Evolutionary conservation across 306 rosid species (phyloP), one percentile per base, ranked within the genome.

Genomic region (Mimosa bimucronata): DNA sequence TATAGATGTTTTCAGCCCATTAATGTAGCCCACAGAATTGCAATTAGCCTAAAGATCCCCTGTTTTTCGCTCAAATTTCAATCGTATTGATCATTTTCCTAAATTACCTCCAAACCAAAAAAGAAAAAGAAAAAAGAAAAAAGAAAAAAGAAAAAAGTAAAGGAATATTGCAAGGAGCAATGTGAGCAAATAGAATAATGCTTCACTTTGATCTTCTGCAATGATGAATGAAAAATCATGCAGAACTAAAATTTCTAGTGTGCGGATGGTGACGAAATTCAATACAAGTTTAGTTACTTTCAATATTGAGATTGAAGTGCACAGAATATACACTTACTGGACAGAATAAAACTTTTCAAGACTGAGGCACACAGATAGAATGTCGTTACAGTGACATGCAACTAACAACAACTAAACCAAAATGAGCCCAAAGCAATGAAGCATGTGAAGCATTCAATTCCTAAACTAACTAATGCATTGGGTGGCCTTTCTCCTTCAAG

Each of bases 301-400:
- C 40, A 37, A 14, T 23, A 42, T 26, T 44, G 21, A 7, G n/a
- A 41, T 30, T 21, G 26, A 57, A 41, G 68, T 34, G 31, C 30
- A 50, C 40, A 18, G 75, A 73, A 76, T 3, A 81, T 57, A 76
- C 3, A 11, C 2, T 77, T 16, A 34, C 83, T 69, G 78, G 73
- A 70, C 21, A 75, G 75, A 70, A 74, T 30, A 21, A 66, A 86
- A 62, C 28, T 34, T 34, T 82, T 79, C 58, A 73, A 83, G 76
- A 34, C 74, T 80, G 81, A 77, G 64, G 70, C 15, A 66, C 28
- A 66, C 7, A 34, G 70, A 83, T 75, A 58, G 90, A 87, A 89
- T 85, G 91, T 83, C 88, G 78, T 53, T n/a, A 60, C 48, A 87
- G 79, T 78, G 83, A 77, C 81, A 82, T 34, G 77, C 75, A 81